These are phyloP conservation scores for Arthrobotrys conoides DNA, from an alignment of 2,329 filamentous ascomycete species.

Conservation along the genomic window DNA sequence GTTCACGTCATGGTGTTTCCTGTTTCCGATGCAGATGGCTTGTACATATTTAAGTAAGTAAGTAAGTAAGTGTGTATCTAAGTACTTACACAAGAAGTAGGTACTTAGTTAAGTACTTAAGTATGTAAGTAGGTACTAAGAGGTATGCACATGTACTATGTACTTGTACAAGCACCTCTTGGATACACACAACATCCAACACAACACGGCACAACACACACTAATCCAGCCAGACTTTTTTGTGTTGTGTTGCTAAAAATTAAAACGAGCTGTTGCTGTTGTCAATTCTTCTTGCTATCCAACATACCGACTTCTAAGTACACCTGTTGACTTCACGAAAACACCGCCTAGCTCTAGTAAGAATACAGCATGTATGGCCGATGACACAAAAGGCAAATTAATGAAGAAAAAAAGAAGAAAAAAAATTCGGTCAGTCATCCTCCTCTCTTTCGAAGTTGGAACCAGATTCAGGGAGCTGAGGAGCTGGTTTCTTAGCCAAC, in stretches of 20 bases:
- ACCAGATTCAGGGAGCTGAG: neutral
- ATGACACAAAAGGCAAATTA: neutral
- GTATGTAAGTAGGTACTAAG: too few relatives aligned
- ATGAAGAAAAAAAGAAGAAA: too few relatives aligned
- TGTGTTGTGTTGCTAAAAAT: too few relatives aligned
- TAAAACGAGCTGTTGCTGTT: neutral
- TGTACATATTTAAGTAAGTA: too few relatives aligned
- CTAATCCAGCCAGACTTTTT: too few relatives aligned
- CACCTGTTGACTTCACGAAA: too few relatives aligned
- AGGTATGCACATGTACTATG: too few relatives aligned
- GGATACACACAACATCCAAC: constrained; percentile 26
- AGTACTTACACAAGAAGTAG: too few relatives aligned
- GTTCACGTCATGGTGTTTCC: constrained; percentile 37
- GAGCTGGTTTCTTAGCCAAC: neutral
- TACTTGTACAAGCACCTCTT: too few relatives aligned
- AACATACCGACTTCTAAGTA: too few relatives aligned
- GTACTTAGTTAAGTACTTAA: too few relatives aligned
- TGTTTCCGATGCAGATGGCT: constrained; percentile 3
- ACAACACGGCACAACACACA: neutral
- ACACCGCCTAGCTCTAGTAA: neutral
- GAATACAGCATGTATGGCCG: neutral
- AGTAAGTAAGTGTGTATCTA: too few relatives aligned
- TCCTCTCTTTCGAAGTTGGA: neutral
- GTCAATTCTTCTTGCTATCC: neutral
- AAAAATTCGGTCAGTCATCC: neutral